Conservation (phyloP, 768 basidiomycete genomes). For the Russula sp. region DNA sequence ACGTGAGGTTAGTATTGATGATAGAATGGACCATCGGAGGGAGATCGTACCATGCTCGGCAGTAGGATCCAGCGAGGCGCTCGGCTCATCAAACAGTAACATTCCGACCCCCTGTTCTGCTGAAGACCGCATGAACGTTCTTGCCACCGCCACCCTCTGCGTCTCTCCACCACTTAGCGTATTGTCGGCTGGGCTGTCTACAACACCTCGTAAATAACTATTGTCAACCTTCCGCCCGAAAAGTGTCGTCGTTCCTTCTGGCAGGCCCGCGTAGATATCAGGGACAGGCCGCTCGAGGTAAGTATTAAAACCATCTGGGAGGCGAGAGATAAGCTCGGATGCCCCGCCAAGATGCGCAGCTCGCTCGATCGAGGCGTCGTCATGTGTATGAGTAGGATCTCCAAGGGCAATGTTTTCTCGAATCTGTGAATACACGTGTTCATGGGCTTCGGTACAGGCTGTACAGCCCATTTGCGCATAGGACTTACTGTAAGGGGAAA, state of each 20-base stretch:
- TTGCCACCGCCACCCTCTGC: slow-evolving; percentile 68
- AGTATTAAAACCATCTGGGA: slow-evolving; percentile 64
- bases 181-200: neutral
- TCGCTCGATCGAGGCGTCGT: slow-evolving; percentile 53
- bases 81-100: slow-evolving; percentile 69
- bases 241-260: slow-evolving; percentile 57
- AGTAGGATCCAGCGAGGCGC: slow-evolving; percentile 65
- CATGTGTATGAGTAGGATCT: slow-evolving; percentile 47
- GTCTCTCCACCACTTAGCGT: slow-evolving; percentile 64
- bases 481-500: slow-evolving; percentile 66
- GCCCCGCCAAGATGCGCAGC: slow-evolving; percentile 72
- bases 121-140: slow-evolving; percentile 65
- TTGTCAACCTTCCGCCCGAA: slow-evolving; percentile 53
- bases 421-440: slow-evolving; percentile 41
- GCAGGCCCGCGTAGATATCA: slow-evolving; percentile 59
- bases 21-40: neutral
- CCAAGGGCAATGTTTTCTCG: slow-evolving; percentile 74
- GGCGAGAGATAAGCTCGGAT: slow-evolving; percentile 51
- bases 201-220: neutral
- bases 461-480: neutral
- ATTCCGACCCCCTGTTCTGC: slow-evolving; percentile 46
- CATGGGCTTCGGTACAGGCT: neutral
- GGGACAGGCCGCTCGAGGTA: slow-evolving; percentile 64
- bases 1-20: slow-evolving; percentile 19
- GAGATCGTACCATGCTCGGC: slow-evolving; percentile 44